These are phyloP conservation scores for Pyrenochaeta sp. DNA, from an alignment of 2,329 filamentous ascomycete species.

Conservation along the genomic window DNA sequence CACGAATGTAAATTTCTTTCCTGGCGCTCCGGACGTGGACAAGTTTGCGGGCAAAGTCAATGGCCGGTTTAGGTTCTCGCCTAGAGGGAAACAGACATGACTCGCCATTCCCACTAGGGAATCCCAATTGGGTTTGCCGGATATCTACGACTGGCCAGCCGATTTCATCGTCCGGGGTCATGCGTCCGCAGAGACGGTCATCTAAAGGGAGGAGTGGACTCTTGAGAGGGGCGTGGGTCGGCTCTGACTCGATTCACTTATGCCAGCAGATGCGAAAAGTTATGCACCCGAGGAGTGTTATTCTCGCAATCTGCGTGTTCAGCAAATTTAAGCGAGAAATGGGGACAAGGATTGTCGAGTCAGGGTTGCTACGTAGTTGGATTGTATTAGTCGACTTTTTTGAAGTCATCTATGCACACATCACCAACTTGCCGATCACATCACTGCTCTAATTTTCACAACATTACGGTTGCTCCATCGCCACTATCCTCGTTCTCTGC, in stretches of 20 bases:
- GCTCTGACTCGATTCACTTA: not conserved
- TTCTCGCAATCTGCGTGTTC: not conserved
- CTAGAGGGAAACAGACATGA: not conserved
- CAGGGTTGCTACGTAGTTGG: not conserved
- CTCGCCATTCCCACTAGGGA: not conserved
- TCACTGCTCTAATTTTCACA: not conserved
- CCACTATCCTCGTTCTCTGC: not conserved
- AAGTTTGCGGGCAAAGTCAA: not conserved
- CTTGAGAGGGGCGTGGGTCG: not conserved
- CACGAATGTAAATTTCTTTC: not conserved
- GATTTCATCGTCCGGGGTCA: not conserved
- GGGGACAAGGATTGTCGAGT: not conserved
- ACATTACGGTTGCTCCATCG: too few relatives aligned
- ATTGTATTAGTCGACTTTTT: not conserved
- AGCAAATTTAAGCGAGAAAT: not conserved
- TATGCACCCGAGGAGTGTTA: not conserved
- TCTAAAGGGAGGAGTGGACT: not conserved
- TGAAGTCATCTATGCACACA: not conserved
- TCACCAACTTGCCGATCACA: not conserved
- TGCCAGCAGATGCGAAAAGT: not conserved
- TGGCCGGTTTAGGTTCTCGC: not conserved
- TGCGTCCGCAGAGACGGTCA: not conserved
- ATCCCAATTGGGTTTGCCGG: not conserved
- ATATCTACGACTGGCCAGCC: not conserved
- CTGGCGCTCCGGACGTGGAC: not conserved